These are phyloP conservation scores for Macrophomina pseudophaseolina DNA, from an alignment of 2,329 filamentous ascomycete genomes.

Conservation along the genomic window DNA sequence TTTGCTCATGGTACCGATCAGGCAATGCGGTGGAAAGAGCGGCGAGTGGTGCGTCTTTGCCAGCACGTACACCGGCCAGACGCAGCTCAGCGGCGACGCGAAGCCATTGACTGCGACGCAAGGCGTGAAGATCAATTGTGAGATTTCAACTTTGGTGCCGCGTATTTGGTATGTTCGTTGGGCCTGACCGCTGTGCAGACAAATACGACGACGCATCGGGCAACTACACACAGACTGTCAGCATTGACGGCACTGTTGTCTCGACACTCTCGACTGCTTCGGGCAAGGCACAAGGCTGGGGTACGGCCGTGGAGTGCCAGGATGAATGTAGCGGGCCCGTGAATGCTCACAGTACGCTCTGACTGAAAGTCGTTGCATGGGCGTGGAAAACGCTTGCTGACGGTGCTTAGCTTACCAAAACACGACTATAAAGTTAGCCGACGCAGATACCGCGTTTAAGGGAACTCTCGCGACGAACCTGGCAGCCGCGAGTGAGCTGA, in stretches of 20 bases:
- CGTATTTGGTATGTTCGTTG: background rate
- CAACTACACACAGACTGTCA: conserved; percentile 50
- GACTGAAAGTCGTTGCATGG: background rate
- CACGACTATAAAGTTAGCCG: conserved; percentile 44
- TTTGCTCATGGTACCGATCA: background rate
- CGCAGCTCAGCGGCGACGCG: conserved; percentile 43
- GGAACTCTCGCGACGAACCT: conserved; percentile 44
- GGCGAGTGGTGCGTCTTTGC: conserved; percentile 50
- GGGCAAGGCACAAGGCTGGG: conserved; percentile 51
- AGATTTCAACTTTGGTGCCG: background rate
- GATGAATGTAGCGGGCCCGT: conserved; percentile 48
- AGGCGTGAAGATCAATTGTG: conserved; percentile 48
- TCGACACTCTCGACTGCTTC: conserved; percentile 53
- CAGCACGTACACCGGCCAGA: conserved; percentile 37
- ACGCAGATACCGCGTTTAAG: conserved; percentile 46
- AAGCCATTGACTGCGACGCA: conserved; percentile 33
- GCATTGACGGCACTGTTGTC: conserved; percentile 44
- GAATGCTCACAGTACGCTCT: conserved; percentile 43
- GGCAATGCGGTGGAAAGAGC: conserved; percentile 12
- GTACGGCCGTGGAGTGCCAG: conserved; percentile 50
- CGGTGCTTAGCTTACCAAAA: conserved; percentile 30
- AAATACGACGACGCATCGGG: conserved; percentile 47
- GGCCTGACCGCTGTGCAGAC: conserved; percentile 29
- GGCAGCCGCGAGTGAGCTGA: conserved; percentile 48
- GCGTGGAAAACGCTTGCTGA: background rate